Evolutionary conservation across 306 rosid species (phyloP).

Genomic region (Abrus precatorius): DNA sequence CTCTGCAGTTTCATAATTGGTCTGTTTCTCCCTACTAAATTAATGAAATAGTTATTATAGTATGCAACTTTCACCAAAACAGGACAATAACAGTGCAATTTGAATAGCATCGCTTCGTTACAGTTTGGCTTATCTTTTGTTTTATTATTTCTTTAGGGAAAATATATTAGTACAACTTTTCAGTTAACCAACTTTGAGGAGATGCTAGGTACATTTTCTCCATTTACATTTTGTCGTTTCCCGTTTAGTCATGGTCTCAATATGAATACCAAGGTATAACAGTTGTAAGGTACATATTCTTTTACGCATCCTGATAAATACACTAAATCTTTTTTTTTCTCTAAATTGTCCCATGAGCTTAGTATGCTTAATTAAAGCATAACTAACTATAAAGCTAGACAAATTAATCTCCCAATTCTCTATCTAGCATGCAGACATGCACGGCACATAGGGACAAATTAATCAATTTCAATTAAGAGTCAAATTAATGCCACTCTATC

Average conservation of each 20-base stretch:
- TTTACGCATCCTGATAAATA: constrained; percentile 12
- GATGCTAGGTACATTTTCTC: constrained; percentile 25
- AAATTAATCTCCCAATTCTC: not conserved
- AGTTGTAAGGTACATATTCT: constrained; percentile 31
- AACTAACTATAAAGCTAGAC: not conserved
- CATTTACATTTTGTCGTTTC: constrained; percentile 25
- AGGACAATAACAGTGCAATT: constrained; percentile 14
- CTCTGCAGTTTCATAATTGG: constrained; percentile 50
- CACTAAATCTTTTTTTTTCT: constrained; percentile 5
- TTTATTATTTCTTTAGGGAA: not conserved
- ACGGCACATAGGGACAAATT: not conserved
- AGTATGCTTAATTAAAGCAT: constrained; percentile 5
- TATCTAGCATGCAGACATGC: not conserved
- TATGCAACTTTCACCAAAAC: constrained; percentile 45
- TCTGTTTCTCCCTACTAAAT: constrained; percentile 34
- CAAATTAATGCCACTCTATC: not conserved
- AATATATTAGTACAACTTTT: not conserved
- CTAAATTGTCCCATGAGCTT: constrained; percentile 23
- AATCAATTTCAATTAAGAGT: not conserved
- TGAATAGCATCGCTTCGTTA: not conserved
- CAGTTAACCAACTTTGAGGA: constrained; percentile 26
- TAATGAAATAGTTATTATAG: constrained; percentile 30
- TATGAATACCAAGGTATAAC: constrained; percentile 1
- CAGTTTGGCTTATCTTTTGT: not conserved
- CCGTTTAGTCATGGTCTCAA: constrained; percentile 35